Evolutionary conservation across 257 asterid genomes (phyloP).

Genomic region (Ehretia macrophylla): DNA sequence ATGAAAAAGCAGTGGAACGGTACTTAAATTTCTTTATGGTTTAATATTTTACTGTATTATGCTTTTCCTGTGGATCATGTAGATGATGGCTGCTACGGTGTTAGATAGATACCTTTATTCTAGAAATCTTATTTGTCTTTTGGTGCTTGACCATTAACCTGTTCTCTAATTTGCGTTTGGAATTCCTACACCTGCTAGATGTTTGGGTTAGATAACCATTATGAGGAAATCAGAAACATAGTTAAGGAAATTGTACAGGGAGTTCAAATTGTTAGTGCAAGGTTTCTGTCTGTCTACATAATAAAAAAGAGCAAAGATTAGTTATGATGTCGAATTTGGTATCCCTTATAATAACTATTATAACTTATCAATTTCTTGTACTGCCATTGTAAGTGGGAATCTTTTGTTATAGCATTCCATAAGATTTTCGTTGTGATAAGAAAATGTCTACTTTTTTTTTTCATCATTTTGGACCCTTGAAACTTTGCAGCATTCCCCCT

Average conservation of each 20-base stretch:
- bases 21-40: conserved; percentile 22
- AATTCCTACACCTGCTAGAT: neutral
- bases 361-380: no score
- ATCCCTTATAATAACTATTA: no score
- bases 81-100: neutral
- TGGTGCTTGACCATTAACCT: neutral
- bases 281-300: neutral
- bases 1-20: conserved; percentile 91
- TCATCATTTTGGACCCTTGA: no score
- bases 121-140: neutral
- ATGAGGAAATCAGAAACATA: neutral
- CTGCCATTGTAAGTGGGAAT: no score
- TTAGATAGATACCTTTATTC: neutral
- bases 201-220: no score
- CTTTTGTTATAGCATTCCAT: no score
- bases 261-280: neutral
- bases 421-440: no score
- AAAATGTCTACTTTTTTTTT: no score
- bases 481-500: no score
- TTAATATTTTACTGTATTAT: neutral
- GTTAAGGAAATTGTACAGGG: neutral
- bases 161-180: neutral
- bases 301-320: no score
- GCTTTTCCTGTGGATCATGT: neutral
- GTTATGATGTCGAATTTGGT: no score